A percentile compares a stretch with the other conserved stretches of the same genome.
These are phyloP conservation scores for Calonectria naviculata DNA, from an alignment of 2,329 filamentous ascomycete genomes.

Conservation along the genomic window DNA sequence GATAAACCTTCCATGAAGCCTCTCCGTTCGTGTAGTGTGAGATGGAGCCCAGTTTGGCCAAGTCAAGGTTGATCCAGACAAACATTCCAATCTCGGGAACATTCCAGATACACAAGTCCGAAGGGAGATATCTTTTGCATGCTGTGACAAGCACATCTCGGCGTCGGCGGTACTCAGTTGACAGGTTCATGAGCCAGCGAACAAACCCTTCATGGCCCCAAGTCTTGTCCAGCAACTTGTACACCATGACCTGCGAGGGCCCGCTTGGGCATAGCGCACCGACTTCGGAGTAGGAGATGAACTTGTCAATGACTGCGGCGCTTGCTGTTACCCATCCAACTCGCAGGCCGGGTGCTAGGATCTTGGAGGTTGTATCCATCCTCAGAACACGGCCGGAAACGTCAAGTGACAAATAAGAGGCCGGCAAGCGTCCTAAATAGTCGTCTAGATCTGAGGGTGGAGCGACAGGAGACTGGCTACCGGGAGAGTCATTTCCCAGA, in stretches of 20 bases:
- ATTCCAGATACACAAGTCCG: slow-evolving; percentile 74
- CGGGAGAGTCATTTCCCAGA: slow-evolving; percentile 50
- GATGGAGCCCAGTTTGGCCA: slow-evolving; percentile 33
- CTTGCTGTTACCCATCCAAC: slow-evolving; percentile 87
- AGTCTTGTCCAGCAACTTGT: slow-evolving; percentile 85
- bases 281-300: slow-evolving; percentile 79
- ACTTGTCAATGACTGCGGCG: slow-evolving; percentile 81
- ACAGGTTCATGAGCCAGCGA: slow-evolving; percentile 82
- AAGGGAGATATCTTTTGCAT: slow-evolving; percentile 71
- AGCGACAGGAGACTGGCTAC: slow-evolving; percentile 32
- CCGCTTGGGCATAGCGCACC: slow-evolving; percentile 83
- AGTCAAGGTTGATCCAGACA: slow-evolving; percentile 77
- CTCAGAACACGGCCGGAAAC: slow-evolving; percentile 78
- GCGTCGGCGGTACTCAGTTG: slow-evolving; percentile 69
- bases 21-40: neutral
- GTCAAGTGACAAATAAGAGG: slow-evolving; percentile 48
- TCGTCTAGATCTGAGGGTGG: neutral
- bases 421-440: slow-evolving; percentile 12
- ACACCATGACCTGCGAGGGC: slow-evolving; percentile 80
- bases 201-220: slow-evolving; percentile 93
- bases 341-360: slow-evolving; percentile 80
- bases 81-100: slow-evolving; percentile 89
- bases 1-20: neutral
- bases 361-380: slow-evolving; percentile 89
- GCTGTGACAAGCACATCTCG: slow-evolving; percentile 56